phyloP scores from a whole-genome alignment of 2,329 filamentous ascomycete species.

The Arthrobotrys sphaeroides region DNA sequence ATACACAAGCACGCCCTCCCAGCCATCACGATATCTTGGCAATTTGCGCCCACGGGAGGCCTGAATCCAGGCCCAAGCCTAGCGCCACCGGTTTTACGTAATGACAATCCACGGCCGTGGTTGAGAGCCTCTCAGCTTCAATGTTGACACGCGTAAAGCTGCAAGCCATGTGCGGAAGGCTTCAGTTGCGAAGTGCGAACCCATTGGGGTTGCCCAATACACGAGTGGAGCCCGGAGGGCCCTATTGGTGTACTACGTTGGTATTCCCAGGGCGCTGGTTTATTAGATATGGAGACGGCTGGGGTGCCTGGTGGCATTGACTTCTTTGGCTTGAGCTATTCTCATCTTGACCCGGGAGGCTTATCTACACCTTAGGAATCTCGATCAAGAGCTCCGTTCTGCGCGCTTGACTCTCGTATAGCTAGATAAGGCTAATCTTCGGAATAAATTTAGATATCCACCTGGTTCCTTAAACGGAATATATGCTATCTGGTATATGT shows the following conservation, averaged over 20 bases:
- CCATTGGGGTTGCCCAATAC: neutral
- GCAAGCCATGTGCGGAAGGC: neutral
- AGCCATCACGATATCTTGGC: neutral
- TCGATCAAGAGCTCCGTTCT: neutral
- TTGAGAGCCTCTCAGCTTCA: neutral
- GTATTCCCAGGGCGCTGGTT: neutral
- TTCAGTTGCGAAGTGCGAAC: neutral
- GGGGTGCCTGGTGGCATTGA: neutral
- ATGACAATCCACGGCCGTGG: conserved; percentile 7
- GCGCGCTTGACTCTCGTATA: neutral
- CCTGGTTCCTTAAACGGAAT: neutral
- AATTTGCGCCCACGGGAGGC: neutral
- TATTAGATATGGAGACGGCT: neutral
- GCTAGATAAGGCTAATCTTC: conserved; percentile 1
- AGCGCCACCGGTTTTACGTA: neutral
- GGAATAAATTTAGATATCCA: neutral
- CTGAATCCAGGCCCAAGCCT: conserved; percentile 3
- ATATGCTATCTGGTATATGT: neutral
- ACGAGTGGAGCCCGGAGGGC: neutral
- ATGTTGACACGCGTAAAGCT: neutral
- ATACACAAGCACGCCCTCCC: too few species aligned
- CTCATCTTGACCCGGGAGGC: neutral
- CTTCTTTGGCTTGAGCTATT: neutral
- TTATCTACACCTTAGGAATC: neutral
- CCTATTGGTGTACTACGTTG: neutral